phyloP scores from a whole-genome alignment of 192 early-diverging fungal genomes.

The Bifiguratus adelaidae region DNA sequence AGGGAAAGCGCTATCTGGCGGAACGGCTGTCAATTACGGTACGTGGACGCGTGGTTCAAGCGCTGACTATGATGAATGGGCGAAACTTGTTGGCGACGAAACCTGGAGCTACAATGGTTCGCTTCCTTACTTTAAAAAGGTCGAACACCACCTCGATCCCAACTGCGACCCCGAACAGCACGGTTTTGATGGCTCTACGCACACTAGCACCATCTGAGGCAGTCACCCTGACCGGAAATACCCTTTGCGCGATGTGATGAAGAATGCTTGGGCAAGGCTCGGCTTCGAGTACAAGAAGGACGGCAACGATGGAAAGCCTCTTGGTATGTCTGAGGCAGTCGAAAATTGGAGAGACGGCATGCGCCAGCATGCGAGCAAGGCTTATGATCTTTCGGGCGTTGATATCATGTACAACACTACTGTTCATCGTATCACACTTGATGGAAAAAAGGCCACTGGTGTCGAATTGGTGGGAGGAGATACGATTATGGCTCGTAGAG shows the following conservation, averaged over 20 bases:
- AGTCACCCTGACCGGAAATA: too few species aligned
- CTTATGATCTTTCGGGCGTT: background rate
- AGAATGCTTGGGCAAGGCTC: too few species aligned
- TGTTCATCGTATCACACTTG: background rate
- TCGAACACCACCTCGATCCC: too few species aligned
- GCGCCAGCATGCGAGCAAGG: background rate
- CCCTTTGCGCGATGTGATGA: too few species aligned
- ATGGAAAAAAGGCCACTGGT: background rate
- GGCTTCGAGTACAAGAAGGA: too few species aligned
- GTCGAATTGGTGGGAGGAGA: background rate
- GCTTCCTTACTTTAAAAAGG: conserved; percentile 15
- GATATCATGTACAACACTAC: background rate
- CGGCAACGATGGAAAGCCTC: too few species aligned
- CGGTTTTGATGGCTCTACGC: too few species aligned
- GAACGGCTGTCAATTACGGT: conserved; percentile 18
- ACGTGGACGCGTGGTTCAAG: conserved; percentile 17
- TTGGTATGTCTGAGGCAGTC: too few species aligned
- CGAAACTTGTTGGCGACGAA: conserved; percentile 5
- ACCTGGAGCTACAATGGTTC: conserved; percentile 20
- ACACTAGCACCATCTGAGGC: too few species aligned
- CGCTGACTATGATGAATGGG: conserved; percentile 20
- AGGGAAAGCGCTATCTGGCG: conserved; percentile 15
- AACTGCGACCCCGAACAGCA: too few species aligned
- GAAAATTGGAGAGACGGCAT: too few species aligned
- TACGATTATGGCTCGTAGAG: conserved; percentile 6